Evolutionary conservation across 2,329 filamentous ascomycete species (phyloP), one percentile per base, ranked within the genome.

Genomic region (Colletotrichum brevisporum): DNA sequence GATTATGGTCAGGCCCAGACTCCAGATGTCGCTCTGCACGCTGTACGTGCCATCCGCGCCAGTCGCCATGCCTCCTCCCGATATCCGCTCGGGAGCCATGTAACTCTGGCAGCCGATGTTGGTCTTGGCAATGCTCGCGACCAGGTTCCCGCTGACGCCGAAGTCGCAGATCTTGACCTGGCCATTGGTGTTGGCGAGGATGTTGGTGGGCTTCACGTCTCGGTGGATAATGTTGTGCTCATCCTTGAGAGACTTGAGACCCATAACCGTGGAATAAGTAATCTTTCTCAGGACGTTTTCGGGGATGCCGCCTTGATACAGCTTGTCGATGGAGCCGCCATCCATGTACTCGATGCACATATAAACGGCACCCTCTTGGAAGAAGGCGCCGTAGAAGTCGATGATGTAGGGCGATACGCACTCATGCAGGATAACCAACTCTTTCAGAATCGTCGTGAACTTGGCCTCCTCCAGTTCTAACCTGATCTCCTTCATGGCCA

Each of bases 301-400:
- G 0, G 96, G 94, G 10, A 99, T 91, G 52, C 96, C 96, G 69
- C 95, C 94, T 12, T 88, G 88, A 79, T 99, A 99, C 13, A 99
- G 83, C 80, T 98, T 98, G 85, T 99, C 96, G 77, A 98, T 95
- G 45, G 95, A 98, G 8, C 96, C 96, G 54, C 96, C 96, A 78
- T 99, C 95, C 96, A 99, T 99, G 81, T 94, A 97, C 82, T 99
- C 96, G 79, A 99, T 97, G 82, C 96, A 99, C 80, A 99, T 98
- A 81, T 99, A 99, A 2, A 99, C 96, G 0, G 96, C 96, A 31
- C 96, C 95, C 83, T 99, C 96, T 78, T 99, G 96, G 85, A 98
- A 99, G 79, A 99, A 99, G 5, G 96, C 96, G 1, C 96, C 96
- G 79, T 98, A 99, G 76, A 99, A 99, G 78, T 99, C 95, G 79